phyloP scores from a whole-genome alignment of 371 early-diverging fungal species.

The Mucor velutinosus region DNA sequence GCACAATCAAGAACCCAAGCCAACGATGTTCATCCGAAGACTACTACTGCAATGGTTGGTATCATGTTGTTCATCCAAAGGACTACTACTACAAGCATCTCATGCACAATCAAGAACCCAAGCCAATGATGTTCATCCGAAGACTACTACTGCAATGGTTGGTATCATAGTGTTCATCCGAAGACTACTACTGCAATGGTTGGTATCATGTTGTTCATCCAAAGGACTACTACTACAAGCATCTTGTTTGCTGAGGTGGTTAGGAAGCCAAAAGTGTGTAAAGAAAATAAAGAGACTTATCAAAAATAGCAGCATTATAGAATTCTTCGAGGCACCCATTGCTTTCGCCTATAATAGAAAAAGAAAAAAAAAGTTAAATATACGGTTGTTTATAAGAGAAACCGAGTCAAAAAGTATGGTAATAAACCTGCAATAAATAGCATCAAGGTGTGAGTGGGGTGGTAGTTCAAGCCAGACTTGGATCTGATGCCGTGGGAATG shows the following conservation, averaged over 20 bases:
- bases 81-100: too few relatives aligned
- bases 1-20: too few relatives aligned
- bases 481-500: too few relatives aligned
- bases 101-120: too few relatives aligned
- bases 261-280: not conserved
- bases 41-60: too few relatives aligned
- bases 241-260: slow-evolving; percentile 3
- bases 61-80: too few relatives aligned
- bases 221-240: slow-evolving; percentile 11
- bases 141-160: too few relatives aligned
- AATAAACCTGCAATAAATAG: too few relatives aligned
- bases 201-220: slow-evolving; percentile 10
- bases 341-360: slow-evolving; percentile 5
- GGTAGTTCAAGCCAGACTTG: too few relatives aligned
- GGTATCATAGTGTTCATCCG: slow-evolving; percentile 9
- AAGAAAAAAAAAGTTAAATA: not conserved
- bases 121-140: too few relatives aligned
- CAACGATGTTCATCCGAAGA: too few relatives aligned
- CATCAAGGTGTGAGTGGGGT: too few relatives aligned
- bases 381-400: not conserved
- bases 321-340: slow-evolving; percentile 5
- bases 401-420: not conserved
- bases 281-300: slow-evolving; percentile 1
- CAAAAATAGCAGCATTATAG: slow-evolving; percentile 4
- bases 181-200: slow-evolving; percentile 9